Evolutionary conservation across 306 rosid species (phyloP), one percentile per base, ranked within the genome.

Genomic region (Corylus heterophylla): DNA sequence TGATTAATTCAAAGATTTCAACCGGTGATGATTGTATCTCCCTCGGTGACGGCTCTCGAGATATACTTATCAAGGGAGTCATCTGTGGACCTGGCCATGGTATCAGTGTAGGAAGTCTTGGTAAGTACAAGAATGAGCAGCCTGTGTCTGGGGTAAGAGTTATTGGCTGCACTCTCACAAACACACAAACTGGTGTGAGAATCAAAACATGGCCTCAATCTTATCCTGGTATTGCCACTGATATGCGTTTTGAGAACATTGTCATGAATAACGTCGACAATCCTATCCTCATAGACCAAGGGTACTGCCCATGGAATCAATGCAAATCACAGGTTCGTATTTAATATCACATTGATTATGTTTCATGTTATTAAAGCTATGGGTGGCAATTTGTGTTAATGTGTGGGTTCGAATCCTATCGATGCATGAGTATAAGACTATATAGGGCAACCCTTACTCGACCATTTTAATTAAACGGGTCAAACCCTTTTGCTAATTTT

Each of bases 1-100:
- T 86, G 64, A 64, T 73, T 1, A 77, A 88, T 47, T 7, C 83
- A 0, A 25, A 47, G 6, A 83, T 90, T 6, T 69, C 7, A 18
- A 88, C 89, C 0, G 90, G 92, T 44, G 89, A 90, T 49, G 94
- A 90, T 31, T 90, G 92, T 39, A 56, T 90, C 71, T 90, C 90
- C 0, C 54, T 90, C 1, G 90, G 90, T 14, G 90, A 87, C 54
- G 91, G 91, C 2, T 80, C 55, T 74, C 54, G 9, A 29, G 14
- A 76, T 8, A 39, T 87, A 7, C 62, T 64, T 0, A 64, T 85
- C 25, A 52, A 67, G 0, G 69, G 51, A 1, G 83, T 85, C 18
- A 84, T 47, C 0, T 89, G 87, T n/a, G 88, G 89, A 50, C 93
- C 91, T 4, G 89, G 91, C 0, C 91, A 89, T 14, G 89, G 91